Percentiles rank a stretch among this genome's conserved stretches.
These are phyloP conservation scores for Didymella exigua DNA, from an alignment of 2,329 filamentous ascomycete species.

Conservation along the genomic window DNA sequence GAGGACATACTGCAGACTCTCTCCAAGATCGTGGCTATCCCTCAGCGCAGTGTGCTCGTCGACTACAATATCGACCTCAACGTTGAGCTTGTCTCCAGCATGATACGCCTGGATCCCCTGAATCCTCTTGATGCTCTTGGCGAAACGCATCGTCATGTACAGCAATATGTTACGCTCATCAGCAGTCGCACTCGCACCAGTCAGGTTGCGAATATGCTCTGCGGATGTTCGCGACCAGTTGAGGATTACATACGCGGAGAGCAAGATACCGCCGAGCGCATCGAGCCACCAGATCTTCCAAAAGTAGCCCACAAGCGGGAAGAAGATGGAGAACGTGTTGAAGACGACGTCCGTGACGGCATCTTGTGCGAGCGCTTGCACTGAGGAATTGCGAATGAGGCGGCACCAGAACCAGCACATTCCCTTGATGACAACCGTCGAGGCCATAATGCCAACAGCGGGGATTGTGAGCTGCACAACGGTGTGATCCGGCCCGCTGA, in stretches of 20 bases:
- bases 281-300: slow-evolving; percentile 84
- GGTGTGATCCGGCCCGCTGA: slow-evolving; percentile 65
- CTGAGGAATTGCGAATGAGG: slow-evolving; percentile 81
- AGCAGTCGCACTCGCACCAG: slow-evolving; percentile 76
- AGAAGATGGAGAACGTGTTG: slow-evolving; percentile 87
- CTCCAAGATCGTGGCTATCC: slow-evolving; percentile 80
- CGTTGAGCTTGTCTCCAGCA: slow-evolving; percentile 81
- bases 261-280: slow-evolving; percentile 74
- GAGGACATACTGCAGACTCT: slow-evolving; percentile 81
- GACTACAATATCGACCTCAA: slow-evolving; percentile 82
- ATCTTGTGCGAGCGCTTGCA: slow-evolving; percentile 76
- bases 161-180: slow-evolving; percentile 84
- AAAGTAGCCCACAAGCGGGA: slow-evolving; percentile 80
- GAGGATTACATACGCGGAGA: slow-evolving; percentile 79
- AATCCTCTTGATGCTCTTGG: slow-evolving; percentile 83
- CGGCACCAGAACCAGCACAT: slow-evolving; percentile 88
- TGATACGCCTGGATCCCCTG: slow-evolving; percentile 86
- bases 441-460: slow-evolving; percentile 79
- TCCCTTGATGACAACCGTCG: slow-evolving; percentile 81
- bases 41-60: slow-evolving; percentile 76
- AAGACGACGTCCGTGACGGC: slow-evolving; percentile 81
- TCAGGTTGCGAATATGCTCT: slow-evolving; percentile 80
- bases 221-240: slow-evolving; percentile 77
- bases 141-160: slow-evolving; percentile 93
- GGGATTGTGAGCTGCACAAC: slow-evolving; percentile 75